Conservation (phyloP, 2,329 filamentous ascomycete species). For the Dothistroma pini region DNA sequence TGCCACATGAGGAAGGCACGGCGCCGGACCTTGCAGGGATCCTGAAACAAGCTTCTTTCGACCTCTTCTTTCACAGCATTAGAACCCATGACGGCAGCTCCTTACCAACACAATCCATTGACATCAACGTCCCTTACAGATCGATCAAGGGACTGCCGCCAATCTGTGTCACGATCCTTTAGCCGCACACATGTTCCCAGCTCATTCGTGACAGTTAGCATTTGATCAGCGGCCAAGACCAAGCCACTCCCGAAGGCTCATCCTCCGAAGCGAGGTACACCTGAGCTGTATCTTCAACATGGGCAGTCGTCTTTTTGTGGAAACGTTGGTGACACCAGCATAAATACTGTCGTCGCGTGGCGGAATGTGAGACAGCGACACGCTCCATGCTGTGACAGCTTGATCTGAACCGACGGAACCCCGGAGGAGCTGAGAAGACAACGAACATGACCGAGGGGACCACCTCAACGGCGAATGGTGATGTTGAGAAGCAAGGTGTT, state of each 20-base stretch:
- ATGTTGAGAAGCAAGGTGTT: slow-evolving; percentile 14
- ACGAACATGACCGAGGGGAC: slow-evolving; percentile 10
- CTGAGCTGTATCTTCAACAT: neutral
- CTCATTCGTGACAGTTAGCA: neutral
- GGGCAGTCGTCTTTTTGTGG: neutral
- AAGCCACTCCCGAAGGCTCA: neutral
- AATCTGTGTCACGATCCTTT: neutral
- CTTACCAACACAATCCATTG: neutral
- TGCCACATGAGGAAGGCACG: neutral
- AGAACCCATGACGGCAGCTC: too few species aligned
- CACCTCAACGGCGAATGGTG: slow-evolving; percentile 2
- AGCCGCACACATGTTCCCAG: neutral
- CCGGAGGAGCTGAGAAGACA: neutral
- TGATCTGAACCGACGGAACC: neutral
- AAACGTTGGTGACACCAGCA: neutral
- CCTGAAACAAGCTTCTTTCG: neutral
- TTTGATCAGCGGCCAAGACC: neutral
- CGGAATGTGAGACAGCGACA: neutral
- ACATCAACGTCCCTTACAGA: too few species aligned
- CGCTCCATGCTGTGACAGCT: neutral
- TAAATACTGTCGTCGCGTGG: neutral
- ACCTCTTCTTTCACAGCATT: neutral
- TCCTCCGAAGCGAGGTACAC: neutral
- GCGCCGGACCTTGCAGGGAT: neutral
- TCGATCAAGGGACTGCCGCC: neutral